Evolutionary conservation across 2,329 filamentous ascomycete species (phyloP), one percentile per base, ranked within the genome.

Genomic region (Chrysosporium keratinophilum): DNA sequence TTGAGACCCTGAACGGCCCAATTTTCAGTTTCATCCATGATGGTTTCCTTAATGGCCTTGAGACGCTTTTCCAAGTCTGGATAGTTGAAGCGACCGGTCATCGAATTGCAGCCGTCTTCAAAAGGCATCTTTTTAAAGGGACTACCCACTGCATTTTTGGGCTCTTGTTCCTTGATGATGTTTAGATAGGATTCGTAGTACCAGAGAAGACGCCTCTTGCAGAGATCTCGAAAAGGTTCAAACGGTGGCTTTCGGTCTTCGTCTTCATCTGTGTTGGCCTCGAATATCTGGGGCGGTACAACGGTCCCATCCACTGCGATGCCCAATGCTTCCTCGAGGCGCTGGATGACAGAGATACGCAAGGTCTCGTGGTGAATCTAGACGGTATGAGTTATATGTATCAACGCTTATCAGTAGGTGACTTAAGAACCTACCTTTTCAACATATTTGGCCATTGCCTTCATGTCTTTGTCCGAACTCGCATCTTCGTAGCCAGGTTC

Each of bases 121-220:
- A 98, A 98, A 0, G 88, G 87, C 88, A 95, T 95, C 49, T 78
- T 78, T n/a, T 74, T 69, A 63, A 98, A 97, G 0, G 66, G 57
- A 37, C 80, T 72, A 2, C 80, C 79, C 56, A 84, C 81, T 57
- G 78, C 77, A 53, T 84, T 79, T 60, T 87, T 81, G 23, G 73
- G 68, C 31, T 72, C 68, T 28, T 83, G 85, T 56, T 82, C 77
- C 37, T 82, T 76, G 50, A 95, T 83, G 1, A 84, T 78, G 2
- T 78, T 74, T 19, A 93, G 74, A 64, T 97, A 97, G 2, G 86
- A 86, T 60, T 94, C 86, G 67, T 87, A 95, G 71, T 97, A 97
- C 93, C 93, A 97, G 12, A 97, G 74, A 65, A 97, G 96, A 1
- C 90, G 82, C 37, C 86, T 83, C 70, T 97, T 97, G 76, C 85